Evolutionary conservation across 1,139 yeast genomes (phyloP).

Genomic region (Saccharomyces hybrid): DNA sequence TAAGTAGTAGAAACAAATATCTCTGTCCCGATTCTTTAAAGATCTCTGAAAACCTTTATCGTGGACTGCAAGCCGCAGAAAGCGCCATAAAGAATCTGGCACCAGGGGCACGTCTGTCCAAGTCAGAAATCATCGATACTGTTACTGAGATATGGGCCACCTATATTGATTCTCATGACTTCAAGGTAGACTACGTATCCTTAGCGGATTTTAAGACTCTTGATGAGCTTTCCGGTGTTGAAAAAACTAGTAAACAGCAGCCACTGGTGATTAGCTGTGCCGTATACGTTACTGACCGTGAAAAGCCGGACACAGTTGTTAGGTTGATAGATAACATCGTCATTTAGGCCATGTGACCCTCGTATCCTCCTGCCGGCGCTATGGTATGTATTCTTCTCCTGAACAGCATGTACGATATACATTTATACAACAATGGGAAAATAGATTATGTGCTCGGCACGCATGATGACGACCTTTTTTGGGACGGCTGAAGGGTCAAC

Average conservation of each 20-base stretch:
- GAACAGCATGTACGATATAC: no score
- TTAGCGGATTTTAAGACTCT: conserved; percentile 64
- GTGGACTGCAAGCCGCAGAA: conserved; percentile 40
- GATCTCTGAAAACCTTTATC: conserved; percentile 49
- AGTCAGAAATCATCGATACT: no score
- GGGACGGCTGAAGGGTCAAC: no score
- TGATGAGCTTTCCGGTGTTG: conserved; percentile 45
- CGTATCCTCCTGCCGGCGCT: no score
- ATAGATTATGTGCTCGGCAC: no score
- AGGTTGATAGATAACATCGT: conserved; percentile 57
- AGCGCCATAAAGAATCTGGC: conserved; percentile 2
- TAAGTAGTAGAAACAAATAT: conserved; percentile 84
- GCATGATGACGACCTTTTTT: no score
- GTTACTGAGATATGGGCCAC: conserved; percentile 29
- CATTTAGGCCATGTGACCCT: conserved; percentile 2
- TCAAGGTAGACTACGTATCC: conserved; percentile 68
- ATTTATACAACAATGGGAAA: no score
- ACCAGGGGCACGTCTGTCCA: no score
- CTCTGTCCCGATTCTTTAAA: conserved; percentile 45
- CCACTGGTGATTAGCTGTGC: conserved; percentile 62
- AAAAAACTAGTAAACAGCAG: conserved; percentile 38
- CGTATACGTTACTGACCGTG: conserved; percentile 48
- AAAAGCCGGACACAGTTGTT: conserved; percentile 33
- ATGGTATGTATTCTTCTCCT: no score
- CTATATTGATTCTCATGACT: conserved; percentile 29